Evolutionary conservation across 2,329 filamentous ascomycete species (phyloP).

Genomic region (Tolypocladium album): DNA sequence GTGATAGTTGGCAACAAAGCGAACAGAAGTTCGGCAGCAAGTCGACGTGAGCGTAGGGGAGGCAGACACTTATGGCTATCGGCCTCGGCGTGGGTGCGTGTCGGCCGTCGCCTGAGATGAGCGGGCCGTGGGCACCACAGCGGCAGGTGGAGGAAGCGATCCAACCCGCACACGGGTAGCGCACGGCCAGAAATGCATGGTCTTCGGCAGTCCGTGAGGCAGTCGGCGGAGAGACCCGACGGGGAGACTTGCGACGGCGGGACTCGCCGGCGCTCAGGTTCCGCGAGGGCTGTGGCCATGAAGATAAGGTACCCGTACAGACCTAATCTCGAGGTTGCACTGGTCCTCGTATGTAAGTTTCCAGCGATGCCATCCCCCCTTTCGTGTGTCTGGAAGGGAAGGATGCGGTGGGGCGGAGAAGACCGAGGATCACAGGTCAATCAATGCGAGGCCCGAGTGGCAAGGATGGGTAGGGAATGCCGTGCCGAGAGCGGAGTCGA

Average conservation of each 20-base stretch:
- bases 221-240: neutral
- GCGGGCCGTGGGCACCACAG: neutral
- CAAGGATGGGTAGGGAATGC: neutral
- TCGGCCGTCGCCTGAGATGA: neutral
- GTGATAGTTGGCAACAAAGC: neutral
- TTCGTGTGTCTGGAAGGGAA: neutral
- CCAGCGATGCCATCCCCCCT: neutral
- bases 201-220: neutral
- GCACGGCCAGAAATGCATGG: neutral
- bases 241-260: neutral
- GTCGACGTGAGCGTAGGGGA: neutral
- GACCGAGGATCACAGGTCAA: too few species aligned
- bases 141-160: too few species aligned
- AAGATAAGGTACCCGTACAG: too few species aligned
- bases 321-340: too few species aligned
- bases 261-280: neutral
- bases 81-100: too few species aligned
- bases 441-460: neutral
- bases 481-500: neutral
- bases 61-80: neutral
- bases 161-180: neutral
- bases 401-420: neutral
- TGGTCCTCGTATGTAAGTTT: too few species aligned
- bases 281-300: too few species aligned
- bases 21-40: neutral